phyloP scores from a whole-genome alignment of 148 eudicot genomes.

The Chenopodium formosanum region DNA sequence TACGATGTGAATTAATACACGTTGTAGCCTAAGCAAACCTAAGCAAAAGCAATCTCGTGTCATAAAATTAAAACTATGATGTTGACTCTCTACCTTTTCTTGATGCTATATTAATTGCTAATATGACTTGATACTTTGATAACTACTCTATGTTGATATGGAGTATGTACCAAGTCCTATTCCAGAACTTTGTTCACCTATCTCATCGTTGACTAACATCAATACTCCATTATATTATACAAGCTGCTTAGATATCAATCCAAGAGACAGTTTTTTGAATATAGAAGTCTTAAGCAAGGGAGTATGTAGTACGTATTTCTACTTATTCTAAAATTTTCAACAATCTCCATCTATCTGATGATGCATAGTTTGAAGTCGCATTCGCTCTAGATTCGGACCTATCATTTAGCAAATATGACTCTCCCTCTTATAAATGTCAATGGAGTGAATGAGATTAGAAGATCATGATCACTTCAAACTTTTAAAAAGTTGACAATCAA shows the following conservation, averaged over 20 bases:
- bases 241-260: neutral
- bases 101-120: neutral
- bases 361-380: neutral
- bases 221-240: neutral
- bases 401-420: neutral
- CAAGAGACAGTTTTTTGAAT: too few species aligned
- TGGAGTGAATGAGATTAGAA: neutral
- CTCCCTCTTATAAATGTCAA: neutral
- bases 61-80: neutral
- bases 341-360: neutral
- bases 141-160: too few species aligned
- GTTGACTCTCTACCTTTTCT: constrained; percentile 3
- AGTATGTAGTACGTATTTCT: neutral
- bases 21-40: too few species aligned
- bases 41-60: neutral
- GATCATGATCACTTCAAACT: too few species aligned
- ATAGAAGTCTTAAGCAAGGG: neutral
- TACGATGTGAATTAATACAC: neutral
- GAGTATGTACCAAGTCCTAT: neutral
- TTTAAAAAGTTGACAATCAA: too few species aligned
- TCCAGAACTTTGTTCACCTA: neutral
- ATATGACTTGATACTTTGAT: neutral
- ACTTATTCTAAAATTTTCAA: neutral
- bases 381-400: neutral
- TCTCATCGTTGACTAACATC: neutral